These are phyloP conservation scores for Hibiscus trionum DNA, from an alignment of 345 rosid genomes.

Conservation along the genomic window DNA sequence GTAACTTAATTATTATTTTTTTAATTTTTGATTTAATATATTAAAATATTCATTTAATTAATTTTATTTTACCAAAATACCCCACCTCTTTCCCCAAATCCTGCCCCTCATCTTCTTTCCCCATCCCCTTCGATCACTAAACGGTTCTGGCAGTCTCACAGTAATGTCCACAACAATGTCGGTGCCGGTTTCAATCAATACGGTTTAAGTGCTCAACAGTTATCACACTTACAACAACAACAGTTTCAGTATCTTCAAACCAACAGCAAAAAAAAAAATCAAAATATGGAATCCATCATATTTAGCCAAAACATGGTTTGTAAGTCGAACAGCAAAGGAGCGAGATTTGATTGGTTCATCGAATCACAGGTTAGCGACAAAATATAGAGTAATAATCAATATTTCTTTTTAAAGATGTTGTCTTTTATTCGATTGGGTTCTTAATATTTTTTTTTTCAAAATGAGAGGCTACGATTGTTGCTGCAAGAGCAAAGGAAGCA, in stretches of 20 bases:
- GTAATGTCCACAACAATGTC: no score
- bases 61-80: no score
- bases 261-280: conserved; percentile 21
- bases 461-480: conserved; percentile 36
- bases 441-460: conserved; percentile 23
- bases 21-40: no score
- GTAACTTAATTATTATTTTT: no score
- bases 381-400: no score
- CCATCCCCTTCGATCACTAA: no score
- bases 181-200: no score
- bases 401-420: background rate
- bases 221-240: conserved; percentile 1
- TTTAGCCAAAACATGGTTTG: conserved; percentile 17
- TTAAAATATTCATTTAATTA: no score
- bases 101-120: no score
- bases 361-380: conserved; percentile 46
- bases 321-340: conserved; percentile 39
- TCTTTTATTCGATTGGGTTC: background rate
- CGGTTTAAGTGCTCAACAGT: no score
- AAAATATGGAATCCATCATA: background rate
- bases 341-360: conserved; percentile 50
- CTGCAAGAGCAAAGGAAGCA: conserved; percentile 57
- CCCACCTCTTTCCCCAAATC: no score
- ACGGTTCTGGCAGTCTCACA: no score
- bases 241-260: conserved; percentile 22